Percentiles rank a stretch among this genome's conserved stretches.
These are phyloP conservation scores for Juglanconis oblonga DNA, from an alignment of 2,329 filamentous ascomycete genomes.

Conservation along the genomic window DNA sequence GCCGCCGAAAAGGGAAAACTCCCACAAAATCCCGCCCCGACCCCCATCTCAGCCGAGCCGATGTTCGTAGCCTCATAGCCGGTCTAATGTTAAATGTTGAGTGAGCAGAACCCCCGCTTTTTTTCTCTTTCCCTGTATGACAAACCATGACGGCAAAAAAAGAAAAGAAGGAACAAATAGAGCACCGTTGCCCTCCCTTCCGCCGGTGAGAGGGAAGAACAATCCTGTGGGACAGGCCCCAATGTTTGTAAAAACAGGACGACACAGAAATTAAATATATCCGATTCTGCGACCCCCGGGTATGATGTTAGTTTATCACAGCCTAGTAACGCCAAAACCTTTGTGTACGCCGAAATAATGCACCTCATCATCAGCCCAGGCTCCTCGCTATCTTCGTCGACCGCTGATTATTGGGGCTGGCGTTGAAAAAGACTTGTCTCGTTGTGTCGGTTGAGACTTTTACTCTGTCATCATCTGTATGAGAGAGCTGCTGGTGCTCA, in stretches of 20 bases:
- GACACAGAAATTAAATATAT: conserved; percentile 6
- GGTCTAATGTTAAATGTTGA: conserved; percentile 10
- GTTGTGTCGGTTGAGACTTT: neutral
- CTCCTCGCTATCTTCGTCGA: neutral
- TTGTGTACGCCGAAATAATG: conserved; percentile 17
- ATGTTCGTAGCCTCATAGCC: conserved; percentile 2
- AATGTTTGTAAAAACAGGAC: conserved; percentile 6
- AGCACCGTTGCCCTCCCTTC: neutral
- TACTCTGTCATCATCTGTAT: too few relatives aligned
- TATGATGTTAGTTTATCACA: conserved; percentile 16
- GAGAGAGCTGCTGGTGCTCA: neutral
- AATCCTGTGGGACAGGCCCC: neutral
- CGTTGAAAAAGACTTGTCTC: neutral
- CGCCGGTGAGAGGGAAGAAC: neutral
- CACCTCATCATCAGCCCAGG: conserved; percentile 13
- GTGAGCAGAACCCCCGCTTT: conserved; percentile 1
- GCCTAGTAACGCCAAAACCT: conserved; percentile 17
- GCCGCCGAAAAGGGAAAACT: too few relatives aligned
- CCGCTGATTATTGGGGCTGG: neutral
- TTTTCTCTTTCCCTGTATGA: neutral
- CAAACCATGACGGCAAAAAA: neutral
- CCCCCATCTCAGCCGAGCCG: neutral
- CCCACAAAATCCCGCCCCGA: neutral
- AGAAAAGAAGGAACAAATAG: neutral
- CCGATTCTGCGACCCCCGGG: conserved; percentile 14